These are phyloP conservation scores for Leccinum obscurum DNA, from an alignment of 768 basidiomycete genomes.

Conservation along the genomic window DNA sequence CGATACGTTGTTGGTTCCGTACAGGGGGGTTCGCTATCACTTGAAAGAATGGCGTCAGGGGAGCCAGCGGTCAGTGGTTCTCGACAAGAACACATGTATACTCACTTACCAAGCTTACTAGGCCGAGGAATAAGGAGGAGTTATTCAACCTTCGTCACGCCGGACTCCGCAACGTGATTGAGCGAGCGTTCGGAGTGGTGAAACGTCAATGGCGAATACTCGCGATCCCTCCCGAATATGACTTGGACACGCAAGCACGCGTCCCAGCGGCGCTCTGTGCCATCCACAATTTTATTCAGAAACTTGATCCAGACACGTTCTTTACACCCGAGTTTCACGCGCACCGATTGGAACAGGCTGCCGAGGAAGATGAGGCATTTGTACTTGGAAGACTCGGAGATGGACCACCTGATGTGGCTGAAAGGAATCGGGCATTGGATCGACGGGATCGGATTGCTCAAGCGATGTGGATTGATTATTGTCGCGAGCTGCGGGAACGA, in stretches of 20 bases:
- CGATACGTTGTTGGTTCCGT: conserved; percentile 36
- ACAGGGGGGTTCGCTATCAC: conserved; percentile 9
- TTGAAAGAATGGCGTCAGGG: background rate
- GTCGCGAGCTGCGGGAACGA: background rate
- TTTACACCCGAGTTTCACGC: background rate
- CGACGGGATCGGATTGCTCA: background rate
- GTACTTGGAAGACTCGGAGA: background rate
- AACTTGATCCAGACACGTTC: background rate
- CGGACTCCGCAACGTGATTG: background rate
- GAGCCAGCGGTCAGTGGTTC: background rate
- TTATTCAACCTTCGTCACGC: background rate
- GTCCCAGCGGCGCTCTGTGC: background rate
- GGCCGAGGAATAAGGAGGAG: background rate
- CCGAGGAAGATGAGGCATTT: background rate
- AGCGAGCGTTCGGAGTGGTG: background rate
- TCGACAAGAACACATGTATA: background rate
- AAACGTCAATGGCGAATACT: background rate
- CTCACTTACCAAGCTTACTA: background rate
- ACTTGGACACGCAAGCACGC: background rate
- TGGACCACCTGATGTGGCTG: background rate
- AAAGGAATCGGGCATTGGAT: background rate
- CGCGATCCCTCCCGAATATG: background rate
- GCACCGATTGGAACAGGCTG: background rate
- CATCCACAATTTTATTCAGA: background rate
- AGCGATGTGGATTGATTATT: background rate